These are phyloP conservation scores for Jatropha curcas DNA, from an alignment of 345 rosid species.

Conservation along the genomic window DNA sequence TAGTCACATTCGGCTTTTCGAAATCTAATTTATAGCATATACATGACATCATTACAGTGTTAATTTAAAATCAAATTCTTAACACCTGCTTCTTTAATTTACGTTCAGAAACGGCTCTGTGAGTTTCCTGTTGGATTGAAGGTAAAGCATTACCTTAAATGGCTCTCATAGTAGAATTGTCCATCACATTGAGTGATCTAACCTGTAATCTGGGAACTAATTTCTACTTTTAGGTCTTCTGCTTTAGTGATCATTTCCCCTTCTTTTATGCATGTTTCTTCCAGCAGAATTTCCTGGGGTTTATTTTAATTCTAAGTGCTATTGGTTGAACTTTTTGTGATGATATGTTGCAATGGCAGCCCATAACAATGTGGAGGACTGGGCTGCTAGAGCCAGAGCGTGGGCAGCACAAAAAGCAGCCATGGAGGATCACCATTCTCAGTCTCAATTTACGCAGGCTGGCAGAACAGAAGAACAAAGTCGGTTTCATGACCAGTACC, in stretches of 20 bases:
- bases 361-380: constrained; percentile 64
- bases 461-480: constrained; percentile 53
- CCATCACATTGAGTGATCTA: not conserved
- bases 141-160: not conserved
- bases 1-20: not conserved
- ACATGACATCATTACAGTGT: not conserved
- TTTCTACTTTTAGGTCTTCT: not conserved
- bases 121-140: not conserved
- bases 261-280: too few relatives aligned
- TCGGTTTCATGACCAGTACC: constrained; percentile 50
- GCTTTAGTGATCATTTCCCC: not conserved
- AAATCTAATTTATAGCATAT: too few relatives aligned
- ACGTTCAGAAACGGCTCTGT: not conserved
- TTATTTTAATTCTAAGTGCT: constrained; percentile 6
- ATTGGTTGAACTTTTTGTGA: constrained; percentile 19
- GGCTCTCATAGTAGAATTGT: not conserved
- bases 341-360: constrained; percentile 33
- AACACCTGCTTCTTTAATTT: not conserved
- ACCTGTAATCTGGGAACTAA: too few relatives aligned
- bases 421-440: constrained; percentile 54
- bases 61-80: not conserved
- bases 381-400: constrained; percentile 97
- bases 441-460: constrained; percentile 43
- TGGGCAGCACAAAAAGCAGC: constrained; percentile 73
- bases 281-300: not conserved